These are phyloP conservation scores for Lactifluus volemus DNA, from an alignment of 768 basidiomycete genomes.

Conservation along the genomic window DNA sequence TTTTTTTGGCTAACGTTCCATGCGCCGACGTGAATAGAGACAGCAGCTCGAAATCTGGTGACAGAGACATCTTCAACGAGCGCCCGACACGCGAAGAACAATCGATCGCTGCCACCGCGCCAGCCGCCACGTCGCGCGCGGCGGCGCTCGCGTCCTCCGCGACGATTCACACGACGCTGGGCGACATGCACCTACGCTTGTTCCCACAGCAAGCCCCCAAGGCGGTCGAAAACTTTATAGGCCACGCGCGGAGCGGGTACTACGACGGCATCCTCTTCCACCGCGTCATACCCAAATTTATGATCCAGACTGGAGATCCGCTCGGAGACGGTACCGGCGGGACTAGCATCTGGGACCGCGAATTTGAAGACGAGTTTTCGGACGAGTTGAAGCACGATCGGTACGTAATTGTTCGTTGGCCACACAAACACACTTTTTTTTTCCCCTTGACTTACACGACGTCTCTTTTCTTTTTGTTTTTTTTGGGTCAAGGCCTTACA, in stretches of 20 bases:
- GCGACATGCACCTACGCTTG: conserved; percentile 83
- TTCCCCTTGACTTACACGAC: not conserved
- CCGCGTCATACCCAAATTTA: conserved; percentile 96
- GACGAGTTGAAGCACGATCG: conserved; percentile 87
- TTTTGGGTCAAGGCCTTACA: conserved; percentile 62
- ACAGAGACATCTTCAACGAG: conserved; percentile 98
- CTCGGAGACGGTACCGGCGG: conserved; percentile 94
- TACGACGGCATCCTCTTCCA: conserved; percentile 95
- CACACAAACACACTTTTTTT: too few species aligned
- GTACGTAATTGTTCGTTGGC: conserved; percentile 28
- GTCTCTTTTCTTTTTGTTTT: too few species aligned
- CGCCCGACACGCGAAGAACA: conserved; percentile 95
- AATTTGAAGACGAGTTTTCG: conserved; percentile 91
- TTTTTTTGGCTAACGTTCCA: too few species aligned
- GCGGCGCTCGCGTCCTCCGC: conserved; percentile 71
- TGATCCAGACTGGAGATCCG: conserved; percentile 96
- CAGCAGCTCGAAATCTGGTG: conserved; percentile 55
- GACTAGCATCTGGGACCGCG: conserved; percentile 78
- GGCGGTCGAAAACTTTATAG: conserved; percentile 96
- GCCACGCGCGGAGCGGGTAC: conserved; percentile 80
- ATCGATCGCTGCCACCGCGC: conserved; percentile 62
- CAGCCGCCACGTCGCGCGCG: conserved; percentile 42
- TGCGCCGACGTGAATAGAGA: conserved; percentile 41
- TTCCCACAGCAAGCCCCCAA: conserved; percentile 92
- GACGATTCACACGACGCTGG: conserved; percentile 91